phyloP scores from a whole-genome alignment of 129 eudicot species.

The Helichrysum umbraculigerum region DNA sequence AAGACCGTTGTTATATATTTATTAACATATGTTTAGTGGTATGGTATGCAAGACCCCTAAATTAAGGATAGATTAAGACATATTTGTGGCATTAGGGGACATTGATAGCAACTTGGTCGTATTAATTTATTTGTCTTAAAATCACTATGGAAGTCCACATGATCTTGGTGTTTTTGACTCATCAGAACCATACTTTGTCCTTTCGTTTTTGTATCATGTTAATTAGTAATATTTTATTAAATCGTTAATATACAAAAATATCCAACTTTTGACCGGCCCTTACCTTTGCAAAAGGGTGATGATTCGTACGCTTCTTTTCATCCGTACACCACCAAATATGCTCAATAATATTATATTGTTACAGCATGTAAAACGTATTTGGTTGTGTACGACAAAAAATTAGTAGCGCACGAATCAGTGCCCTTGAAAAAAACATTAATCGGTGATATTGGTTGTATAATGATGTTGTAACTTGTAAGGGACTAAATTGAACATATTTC shows the following conservation, averaged over 20 bases:
- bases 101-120: constrained; percentile 34
- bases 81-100: constrained; percentile 37
- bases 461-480: too few species aligned
- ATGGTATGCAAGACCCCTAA: constrained; percentile 45
- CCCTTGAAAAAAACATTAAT: background rate
- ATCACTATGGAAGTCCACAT: constrained; percentile 21
- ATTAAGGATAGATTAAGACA: constrained; percentile 54
- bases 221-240: too few species aligned
- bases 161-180: constrained; percentile 14
- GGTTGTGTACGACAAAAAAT: too few species aligned
- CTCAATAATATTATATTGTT: too few species aligned
- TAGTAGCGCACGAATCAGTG: too few species aligned
- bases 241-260: background rate
- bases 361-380: too few species aligned
- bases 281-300: background rate
- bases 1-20: background rate
- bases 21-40: constrained; percentile 13
- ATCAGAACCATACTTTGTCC: constrained; percentile 7
- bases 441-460: background rate
- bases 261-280: background rate
- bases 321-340: too few species aligned
- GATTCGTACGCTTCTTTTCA: too few species aligned
- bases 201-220: background rate
- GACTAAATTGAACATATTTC: too few species aligned
- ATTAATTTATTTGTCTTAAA: background rate